phyloP scores from a whole-genome alignment of 140 eudicot genomes.

The Erigeron philadelphicus region DNA sequence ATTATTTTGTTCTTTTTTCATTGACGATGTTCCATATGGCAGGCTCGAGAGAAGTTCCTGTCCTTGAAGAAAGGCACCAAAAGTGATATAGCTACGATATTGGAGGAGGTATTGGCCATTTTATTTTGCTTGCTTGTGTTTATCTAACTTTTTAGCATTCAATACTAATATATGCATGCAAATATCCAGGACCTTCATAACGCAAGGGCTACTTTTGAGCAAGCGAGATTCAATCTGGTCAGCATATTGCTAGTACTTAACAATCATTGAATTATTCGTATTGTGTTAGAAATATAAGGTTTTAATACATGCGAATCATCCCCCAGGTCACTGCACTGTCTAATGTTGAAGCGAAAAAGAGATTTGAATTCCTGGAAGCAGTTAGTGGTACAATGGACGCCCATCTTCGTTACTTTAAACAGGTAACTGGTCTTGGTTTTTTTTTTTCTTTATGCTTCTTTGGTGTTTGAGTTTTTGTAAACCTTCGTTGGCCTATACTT shows the following conservation, averaged over 20 bases:
- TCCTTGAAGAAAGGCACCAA: constrained; percentile 82
- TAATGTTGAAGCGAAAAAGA: constrained; percentile 89
- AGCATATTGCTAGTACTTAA: constrained; percentile 18
- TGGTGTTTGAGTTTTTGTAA: constrained; percentile 11
- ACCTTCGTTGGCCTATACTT: constrained; percentile 30
- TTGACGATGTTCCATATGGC: constrained; percentile 6
- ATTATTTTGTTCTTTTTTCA: too few relatives aligned
- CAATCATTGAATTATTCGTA: constrained; percentile 9
- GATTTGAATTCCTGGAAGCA: constrained; percentile 97
- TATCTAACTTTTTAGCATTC: neutral
- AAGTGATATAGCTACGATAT: constrained; percentile 61
- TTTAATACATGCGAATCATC: constrained; percentile 9
- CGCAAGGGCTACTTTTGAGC: constrained; percentile 92
- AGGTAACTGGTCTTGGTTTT: constrained; percentile 36
- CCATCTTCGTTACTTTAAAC: constrained; percentile 96
- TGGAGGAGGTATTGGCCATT: constrained; percentile 75
- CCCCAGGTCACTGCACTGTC: constrained; percentile 87
- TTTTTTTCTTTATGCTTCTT: neutral
- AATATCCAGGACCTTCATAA: constrained; percentile 77
- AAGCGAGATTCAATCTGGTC: constrained; percentile 92
- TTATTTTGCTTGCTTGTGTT: neutral
- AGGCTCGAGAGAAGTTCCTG: constrained; percentile 94
- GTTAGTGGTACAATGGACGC: constrained; percentile 98
- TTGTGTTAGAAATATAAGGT: constrained; percentile 12
- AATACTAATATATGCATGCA: constrained; percentile 20